Evolutionary conservation across 192 early-diverging fungal genomes (phyloP).

Genomic region (Coemansia sp.): DNA sequence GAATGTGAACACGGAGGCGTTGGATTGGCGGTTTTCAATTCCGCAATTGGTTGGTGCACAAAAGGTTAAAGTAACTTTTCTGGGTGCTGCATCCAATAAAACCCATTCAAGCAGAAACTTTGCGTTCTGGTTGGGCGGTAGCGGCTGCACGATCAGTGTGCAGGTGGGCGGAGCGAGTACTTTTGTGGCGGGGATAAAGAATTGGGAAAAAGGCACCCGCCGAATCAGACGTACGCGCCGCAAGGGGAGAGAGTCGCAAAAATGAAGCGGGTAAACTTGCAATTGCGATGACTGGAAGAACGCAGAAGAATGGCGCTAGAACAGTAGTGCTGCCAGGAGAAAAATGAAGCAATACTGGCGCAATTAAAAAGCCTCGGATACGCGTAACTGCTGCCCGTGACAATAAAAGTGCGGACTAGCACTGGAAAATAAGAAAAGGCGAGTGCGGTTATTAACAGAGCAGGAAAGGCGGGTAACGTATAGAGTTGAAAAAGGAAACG

Average conservation of each 20-base stretch:
- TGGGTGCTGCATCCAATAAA: constrained; percentile 4
- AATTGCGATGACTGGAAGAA: neutral
- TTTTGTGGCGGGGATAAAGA: constrained; percentile 1
- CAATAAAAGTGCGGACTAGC: too few species aligned
- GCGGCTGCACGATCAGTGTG: neutral
- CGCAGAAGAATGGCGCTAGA: neutral
- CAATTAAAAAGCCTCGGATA: constrained; percentile 1
- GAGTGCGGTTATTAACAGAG: neutral
- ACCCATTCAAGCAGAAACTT: neutral
- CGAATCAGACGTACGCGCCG: too few species aligned
- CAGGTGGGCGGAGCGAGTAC: neutral
- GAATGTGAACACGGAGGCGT: neutral
- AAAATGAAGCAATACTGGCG: constrained; percentile 4
- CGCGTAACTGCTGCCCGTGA: neutral
- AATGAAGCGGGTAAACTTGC: neutral
- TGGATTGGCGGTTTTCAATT: constrained; percentile 6
- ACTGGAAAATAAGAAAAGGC: neutral
- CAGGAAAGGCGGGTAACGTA: neutral
- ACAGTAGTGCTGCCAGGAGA: neutral
- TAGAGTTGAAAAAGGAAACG: constrained; percentile 4
- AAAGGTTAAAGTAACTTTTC: constrained; percentile 7
- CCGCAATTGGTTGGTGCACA: constrained; percentile 6
- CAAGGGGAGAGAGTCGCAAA: neutral
- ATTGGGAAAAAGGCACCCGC: too few species aligned
- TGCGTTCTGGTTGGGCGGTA: constrained; percentile 1